Evolutionary conservation across 2,329 filamentous ascomycete genomes (phyloP).

Genomic region (Phaeosphaeria sp.): DNA sequence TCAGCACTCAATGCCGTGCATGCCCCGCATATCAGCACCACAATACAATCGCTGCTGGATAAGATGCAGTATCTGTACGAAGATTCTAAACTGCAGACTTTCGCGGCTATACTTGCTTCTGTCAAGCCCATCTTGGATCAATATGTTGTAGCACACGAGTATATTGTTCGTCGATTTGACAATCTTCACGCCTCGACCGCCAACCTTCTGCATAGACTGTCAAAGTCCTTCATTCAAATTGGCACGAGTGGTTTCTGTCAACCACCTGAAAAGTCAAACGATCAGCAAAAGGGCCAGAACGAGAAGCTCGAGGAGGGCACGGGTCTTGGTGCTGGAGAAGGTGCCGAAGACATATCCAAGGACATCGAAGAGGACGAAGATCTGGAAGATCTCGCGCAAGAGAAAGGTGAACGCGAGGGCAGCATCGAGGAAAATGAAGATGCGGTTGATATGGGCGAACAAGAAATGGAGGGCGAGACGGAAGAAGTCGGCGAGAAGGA

Average conservation of each 20-base stretch:
- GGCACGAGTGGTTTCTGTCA: conserved; percentile 89
- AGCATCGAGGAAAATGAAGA: conserved; percentile 83
- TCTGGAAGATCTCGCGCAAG: conserved; percentile 86
- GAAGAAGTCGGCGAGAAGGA: conserved; percentile 64
- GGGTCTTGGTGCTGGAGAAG: conserved; percentile 92
- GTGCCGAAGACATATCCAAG: conserved; percentile 96
- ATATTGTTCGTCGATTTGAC: conserved; percentile 65
- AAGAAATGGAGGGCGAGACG: conserved; percentile 88
- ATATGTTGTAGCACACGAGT: conserved; percentile 69
- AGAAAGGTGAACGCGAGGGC: conserved; percentile 67
- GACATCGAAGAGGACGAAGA: conserved; percentile 95
- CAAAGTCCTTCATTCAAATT: conserved; percentile 79
- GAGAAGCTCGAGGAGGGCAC: conserved; percentile 90
- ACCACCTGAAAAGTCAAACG: conserved; percentile 75
- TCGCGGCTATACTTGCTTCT: conserved; percentile 65
- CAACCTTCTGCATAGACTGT: conserved; percentile 77
- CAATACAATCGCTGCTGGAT: conserved; percentile 54
- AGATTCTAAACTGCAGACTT: conserved; percentile 51
- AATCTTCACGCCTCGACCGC: conserved; percentile 73
- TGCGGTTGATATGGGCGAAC: conserved; percentile 89
- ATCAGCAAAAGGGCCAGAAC: conserved; percentile 71
- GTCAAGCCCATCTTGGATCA: conserved; percentile 76
- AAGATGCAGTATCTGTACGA: conserved; percentile 55
- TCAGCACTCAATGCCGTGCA: conserved; percentile 66
- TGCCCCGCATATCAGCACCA: conserved; percentile 60